Evolutionary conservation across 139 green algal genomes (phyloP), one percentile per base, ranked within the genome.

Genomic region (Bryopsis sp.): DNA sequence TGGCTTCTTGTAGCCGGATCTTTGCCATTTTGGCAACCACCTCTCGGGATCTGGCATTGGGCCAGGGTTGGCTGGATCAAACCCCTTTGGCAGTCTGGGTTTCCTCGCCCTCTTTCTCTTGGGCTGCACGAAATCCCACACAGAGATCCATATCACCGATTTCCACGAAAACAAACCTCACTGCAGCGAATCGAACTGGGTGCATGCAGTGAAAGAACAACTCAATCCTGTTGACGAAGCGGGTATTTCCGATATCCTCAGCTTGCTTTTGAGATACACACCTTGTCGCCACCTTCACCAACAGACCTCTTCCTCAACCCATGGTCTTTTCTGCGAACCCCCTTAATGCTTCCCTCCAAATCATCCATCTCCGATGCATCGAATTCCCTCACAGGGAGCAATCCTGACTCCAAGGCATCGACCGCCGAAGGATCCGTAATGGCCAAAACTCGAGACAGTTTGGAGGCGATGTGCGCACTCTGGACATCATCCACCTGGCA

Each of bases 11-110:
- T 79, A 86, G 6, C 90, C 87, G 29, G 78, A 77, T 38, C 93
- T 83, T 70, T 98, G 85, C 84, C 89, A 94, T 77, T 94, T 95
- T 47, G 93, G 90, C 66, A 98, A 79, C 93, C 93, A 98, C 48
- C 93, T 85, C 81, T 98, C 93, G 1, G 93, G 90, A 74, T 98
- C 88, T 1, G 90, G 88, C 15, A 76, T 77, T 1, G 89, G 86
- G 0, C 76, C 78, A 72, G 81, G 93, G 78, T 96, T 89, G 8
- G 70, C 74, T 0, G 90, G 88, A 73, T 98, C 86, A 67, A 90
- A 97, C 34, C 82, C 86, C 63, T 94, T 94, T 22, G 93, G 90
- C 0, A 81, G 77, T 1, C 75, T 62, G 3, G 72, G 66, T 77
- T 88, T 88, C 22, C 66, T 70, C 76, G 91, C 92, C 33, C 81